Percentiles rank a stretch among this genome's conserved stretches.
Conservation (phyloP, 495 filamentous ascomycete species). For the Lasiosphaeris hirsuta region DNA sequence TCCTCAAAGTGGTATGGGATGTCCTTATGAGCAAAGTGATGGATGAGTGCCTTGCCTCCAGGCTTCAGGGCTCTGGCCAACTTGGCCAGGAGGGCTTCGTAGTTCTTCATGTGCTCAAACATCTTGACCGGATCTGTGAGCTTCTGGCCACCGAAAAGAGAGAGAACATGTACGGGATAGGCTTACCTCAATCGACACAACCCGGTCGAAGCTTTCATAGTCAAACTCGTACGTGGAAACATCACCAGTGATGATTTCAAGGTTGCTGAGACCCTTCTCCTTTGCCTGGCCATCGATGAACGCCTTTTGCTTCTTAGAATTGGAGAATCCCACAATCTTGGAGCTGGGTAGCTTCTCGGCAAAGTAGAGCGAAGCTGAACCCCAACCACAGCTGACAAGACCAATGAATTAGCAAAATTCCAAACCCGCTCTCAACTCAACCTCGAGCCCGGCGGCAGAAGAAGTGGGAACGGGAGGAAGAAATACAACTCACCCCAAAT, state of each 20-base stretch:
- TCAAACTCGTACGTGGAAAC: constrained; percentile 59
- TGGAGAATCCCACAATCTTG: constrained; percentile 60
- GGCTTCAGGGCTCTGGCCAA: constrained; percentile 52
- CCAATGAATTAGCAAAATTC: constrained; percentile 10
- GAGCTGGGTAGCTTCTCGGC: constrained; percentile 57
- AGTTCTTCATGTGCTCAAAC: constrained; percentile 75
- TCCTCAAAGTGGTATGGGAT: constrained; percentile 64
- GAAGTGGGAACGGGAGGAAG: neutral
- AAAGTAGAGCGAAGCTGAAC: constrained; percentile 58
- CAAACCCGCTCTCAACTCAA: constrained; percentile 12
- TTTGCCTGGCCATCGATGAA: constrained; percentile 57
- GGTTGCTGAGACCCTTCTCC: constrained; percentile 50
- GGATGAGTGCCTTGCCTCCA: constrained; percentile 61
- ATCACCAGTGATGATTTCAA: constrained; percentile 59
- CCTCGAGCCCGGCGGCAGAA: neutral
- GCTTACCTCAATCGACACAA: constrained; percentile 56
- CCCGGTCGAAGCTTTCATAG: constrained; percentile 51
- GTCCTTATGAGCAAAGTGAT: constrained; percentile 58
- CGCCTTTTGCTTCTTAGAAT: constrained; percentile 60
- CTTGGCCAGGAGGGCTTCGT: constrained; percentile 61
- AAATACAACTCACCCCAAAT: constrained; percentile 52
- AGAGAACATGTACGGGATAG: too few relatives aligned
- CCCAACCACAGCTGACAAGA: constrained; percentile 59
- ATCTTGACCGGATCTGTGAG: constrained; percentile 32
- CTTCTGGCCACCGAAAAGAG: neutral